Evolutionary conservation across 2,329 filamentous ascomycete species (phyloP), one percentile per base, ranked within the genome.

Genomic region (Pseudopithomyces chartarum): DNA sequence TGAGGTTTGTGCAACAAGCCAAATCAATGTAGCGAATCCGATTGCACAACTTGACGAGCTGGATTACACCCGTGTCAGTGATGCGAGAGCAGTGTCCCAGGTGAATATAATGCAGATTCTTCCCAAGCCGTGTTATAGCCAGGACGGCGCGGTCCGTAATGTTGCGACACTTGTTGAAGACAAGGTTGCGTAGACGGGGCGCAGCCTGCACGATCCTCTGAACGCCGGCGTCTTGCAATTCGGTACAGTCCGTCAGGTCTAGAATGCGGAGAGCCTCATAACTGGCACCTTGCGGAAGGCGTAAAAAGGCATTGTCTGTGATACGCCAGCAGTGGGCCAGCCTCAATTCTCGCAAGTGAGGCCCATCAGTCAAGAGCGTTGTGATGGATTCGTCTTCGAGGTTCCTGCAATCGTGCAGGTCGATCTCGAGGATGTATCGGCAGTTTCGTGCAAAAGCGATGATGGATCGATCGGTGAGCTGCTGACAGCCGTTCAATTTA

Each of bases 21-120:
- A 99, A 81, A 73, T 99, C 95, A 62, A 99, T 99, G 74, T 99
- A 99, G 54, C 95, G 86, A 64, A 99, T 98, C 22, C 95, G 87
- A 69, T 94, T 98, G 81, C 95, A 99, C 52, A 82, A 82, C 64
- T 89, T 88, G 38, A 97, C 92, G 32, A 99, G 82, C 54, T 87
- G 88, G 66, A 90, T 90, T 17, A 99, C 92, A 1, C 92, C 93
- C 34, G 87, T 84, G 70, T 99, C 95, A 0, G 94, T 97, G 70
- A 99, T 93, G 45, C 93, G 87, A 26, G 87, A 86, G 76, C 95
- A 99, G 75, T 99, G 95, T 10, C 95, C 95, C 1, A 99, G 83
- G 71, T 99, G 95, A 51, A 99, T 89, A 74, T 97, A 98, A 76
- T 99, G 95, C 53, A 99, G 80, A 68, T 98, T 99, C 81, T 97